Conservation (phyloP, 108 stramenopile genomes). For the Cyclostephanos tholiformis region DNA sequence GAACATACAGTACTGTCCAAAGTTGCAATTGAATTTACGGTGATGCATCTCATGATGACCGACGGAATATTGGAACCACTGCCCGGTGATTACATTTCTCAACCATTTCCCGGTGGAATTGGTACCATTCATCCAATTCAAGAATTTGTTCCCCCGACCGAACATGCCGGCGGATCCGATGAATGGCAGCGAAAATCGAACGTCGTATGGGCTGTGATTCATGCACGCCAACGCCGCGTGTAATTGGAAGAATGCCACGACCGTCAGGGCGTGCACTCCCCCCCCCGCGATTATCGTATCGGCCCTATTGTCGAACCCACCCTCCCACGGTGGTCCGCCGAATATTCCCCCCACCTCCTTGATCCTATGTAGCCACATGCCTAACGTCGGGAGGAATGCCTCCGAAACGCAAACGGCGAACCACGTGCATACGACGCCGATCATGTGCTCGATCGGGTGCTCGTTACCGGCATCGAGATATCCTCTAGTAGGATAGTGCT, state of each 20-base stretch:
- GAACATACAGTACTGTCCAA: slow-evolving; percentile 91
- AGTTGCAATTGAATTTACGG: slow-evolving; percentile 90
- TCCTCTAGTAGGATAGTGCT: slow-evolving; percentile 87
- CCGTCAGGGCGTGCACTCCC: slow-evolving; percentile 65
- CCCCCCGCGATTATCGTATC: slow-evolving; percentile 19
- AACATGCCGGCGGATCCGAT: slow-evolving; percentile 27
- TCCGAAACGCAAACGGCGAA: slow-evolving; percentile 54
- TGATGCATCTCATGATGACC: slow-evolving; percentile 94
- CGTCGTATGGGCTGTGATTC: slow-evolving; percentile 75
- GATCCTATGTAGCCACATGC: slow-evolving; percentile 1
- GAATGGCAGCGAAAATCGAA: slow-evolving; percentile 54
- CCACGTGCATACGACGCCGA: slow-evolving; percentile 67
- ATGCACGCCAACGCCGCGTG: slow-evolving; percentile 79
- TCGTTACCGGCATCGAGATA: slow-evolving; percentile 94
- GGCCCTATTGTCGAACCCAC: too few relatives aligned
- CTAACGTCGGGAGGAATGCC: slow-evolving; percentile 21
- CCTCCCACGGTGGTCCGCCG: background rate
- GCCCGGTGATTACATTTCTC: slow-evolving; percentile 45
- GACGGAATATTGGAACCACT: slow-evolving; percentile 66
- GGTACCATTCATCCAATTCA: slow-evolving; percentile 32
- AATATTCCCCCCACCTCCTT: background rate
- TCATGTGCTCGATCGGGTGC: slow-evolving; percentile 90
- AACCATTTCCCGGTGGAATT: slow-evolving; percentile 68
- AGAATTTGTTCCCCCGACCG: slow-evolving; percentile 14
- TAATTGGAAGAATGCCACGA: slow-evolving; percentile 69